Evolutionary conservation across 2,329 filamentous ascomycete genomes (phyloP).

Genomic region (Didymella exigua): DNA sequence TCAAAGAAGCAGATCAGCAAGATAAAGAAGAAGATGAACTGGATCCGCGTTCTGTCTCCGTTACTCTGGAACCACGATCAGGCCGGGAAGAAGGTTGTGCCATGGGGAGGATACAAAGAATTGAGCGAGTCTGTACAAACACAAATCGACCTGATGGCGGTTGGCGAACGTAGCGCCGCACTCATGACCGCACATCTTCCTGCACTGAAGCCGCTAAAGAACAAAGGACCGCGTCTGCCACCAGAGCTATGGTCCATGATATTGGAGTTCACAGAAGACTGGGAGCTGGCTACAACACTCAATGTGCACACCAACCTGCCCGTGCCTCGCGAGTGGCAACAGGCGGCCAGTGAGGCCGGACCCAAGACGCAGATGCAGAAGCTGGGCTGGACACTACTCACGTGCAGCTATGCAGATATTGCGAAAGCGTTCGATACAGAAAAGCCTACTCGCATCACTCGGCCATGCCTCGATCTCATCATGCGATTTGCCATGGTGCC

Average conservation of each 20-base stretch:
- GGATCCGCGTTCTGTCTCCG: constrained; percentile 81
- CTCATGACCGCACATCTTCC: constrained; percentile 43
- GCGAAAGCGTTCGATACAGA: constrained; percentile 74
- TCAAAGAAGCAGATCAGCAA: constrained; percentile 87
- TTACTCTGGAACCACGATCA: constrained; percentile 79
- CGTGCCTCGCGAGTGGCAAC: constrained; percentile 74
- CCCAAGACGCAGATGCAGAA: constrained; percentile 75
- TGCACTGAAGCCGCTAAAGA: constrained; percentile 41
- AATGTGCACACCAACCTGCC: constrained; percentile 79
- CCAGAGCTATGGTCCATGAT: constrained; percentile 90
- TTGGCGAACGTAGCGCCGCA: constrained; percentile 69
- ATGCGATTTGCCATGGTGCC: constrained; percentile 87
- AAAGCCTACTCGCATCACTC: constrained; percentile 76
- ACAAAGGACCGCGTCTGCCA: constrained; percentile 62
- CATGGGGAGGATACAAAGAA: constrained; percentile 68
- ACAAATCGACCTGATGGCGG: constrained; percentile 74
- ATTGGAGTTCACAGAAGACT: constrained; percentile 82
- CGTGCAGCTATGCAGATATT: constrained; percentile 71
- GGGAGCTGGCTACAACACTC: constrained; percentile 84
- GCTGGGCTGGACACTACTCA: constrained; percentile 84
- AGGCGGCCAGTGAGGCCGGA: constrained; percentile 66
- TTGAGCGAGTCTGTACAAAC: constrained; percentile 77
- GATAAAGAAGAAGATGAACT: constrained; percentile 81
- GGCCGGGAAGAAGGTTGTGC: constrained; percentile 56
- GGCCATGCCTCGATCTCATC: constrained; percentile 82